Base-by-base conservation (phyloP, 306 rosid genomes). In the Begonia loranthoides region DNA sequence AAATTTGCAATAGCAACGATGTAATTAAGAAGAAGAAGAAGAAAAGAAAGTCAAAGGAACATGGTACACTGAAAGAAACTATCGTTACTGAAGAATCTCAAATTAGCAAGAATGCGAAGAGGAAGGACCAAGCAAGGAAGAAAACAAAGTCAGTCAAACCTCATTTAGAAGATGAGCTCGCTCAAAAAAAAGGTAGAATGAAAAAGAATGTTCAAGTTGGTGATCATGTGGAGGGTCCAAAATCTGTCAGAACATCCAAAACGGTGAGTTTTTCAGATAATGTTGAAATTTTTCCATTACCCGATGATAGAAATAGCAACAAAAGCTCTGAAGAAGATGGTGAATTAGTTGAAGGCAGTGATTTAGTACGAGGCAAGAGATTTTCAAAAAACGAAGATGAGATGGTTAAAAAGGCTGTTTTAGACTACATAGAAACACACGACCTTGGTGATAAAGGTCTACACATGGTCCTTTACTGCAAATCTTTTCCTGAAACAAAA, bases 351-450 rank as follows among this genome's bases (percentile, higher is more conserved):
- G 9, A 28, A 28, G 4, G 0, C 36, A 28, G 36, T 28, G 66
- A 28, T 39, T 41, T 67, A 41, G 52, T 71, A 41, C 69, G 45
- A 22, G 94, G 89, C 43, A 77, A 75, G 67, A 54, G 94, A 64
- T 87, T 54, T 69, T 72, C 89, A 38, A 34, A 13, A n/a, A 83
- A 87, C 70, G 96, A 87, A 68, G 92, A 87, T 39, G 67, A 70
- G 70, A 63, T 50, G 45, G 33, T 87, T 49, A 57, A 66, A 70
- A 49, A 58, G 49, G 71, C 96, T 55, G 75, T 80, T 67, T 57
- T 47, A 2, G 45, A 53, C 38, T 87, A 80, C 69, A 66, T 87
- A 56, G 58, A 68, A 41, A 61, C 58, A 63, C 79, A 70, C 17
- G 54, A 19, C 13, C 59, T 83, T 50, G 96, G 96, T 43, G 85